phyloP scores from a whole-genome alignment of 2,329 filamentous ascomycete genomes.

The Alternaria metachromatica region DNA sequence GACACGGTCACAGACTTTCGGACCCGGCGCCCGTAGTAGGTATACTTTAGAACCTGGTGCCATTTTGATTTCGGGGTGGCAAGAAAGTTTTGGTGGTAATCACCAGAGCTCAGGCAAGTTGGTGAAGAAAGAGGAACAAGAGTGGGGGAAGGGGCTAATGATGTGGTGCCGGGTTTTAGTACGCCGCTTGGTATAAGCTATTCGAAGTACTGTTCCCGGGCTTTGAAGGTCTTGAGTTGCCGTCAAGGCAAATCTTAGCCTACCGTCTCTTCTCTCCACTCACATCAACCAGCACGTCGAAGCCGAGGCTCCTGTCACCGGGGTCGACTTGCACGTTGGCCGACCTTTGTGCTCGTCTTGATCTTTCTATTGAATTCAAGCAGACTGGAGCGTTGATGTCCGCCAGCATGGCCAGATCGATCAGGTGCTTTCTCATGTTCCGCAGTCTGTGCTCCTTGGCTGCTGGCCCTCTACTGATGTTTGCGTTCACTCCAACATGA shows the following conservation, averaged over 20 bases:
- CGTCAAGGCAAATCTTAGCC: not conserved
- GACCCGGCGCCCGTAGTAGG: conserved; percentile 68
- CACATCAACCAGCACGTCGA: no score
- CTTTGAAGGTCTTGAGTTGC: not conserved
- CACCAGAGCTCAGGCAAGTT: not conserved
- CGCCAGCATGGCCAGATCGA: not conserved
- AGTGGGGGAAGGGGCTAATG: not conserved
- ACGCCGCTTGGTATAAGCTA: not conserved
- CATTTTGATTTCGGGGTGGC: not conserved
- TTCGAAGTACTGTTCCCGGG: not conserved
- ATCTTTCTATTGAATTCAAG: no score
- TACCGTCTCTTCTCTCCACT: not conserved
- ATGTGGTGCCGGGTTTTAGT: not conserved
- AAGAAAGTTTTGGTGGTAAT: not conserved
- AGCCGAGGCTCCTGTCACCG: no score
- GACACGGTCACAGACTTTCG: conserved; percentile 75
- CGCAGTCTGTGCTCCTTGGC: not conserved
- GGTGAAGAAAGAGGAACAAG: not conserved
- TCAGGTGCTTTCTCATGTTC: not conserved
- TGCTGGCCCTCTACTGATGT: not conserved
- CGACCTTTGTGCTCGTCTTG: no score
- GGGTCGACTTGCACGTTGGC: no score
- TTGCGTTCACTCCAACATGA: not conserved
- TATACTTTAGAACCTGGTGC: rapidly evolving
- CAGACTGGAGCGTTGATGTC: not conserved